Evolutionary conservation across 1,139 yeast species (phyloP).

Genomic region (Hemisphaericaspora xylanilytica): DNA sequence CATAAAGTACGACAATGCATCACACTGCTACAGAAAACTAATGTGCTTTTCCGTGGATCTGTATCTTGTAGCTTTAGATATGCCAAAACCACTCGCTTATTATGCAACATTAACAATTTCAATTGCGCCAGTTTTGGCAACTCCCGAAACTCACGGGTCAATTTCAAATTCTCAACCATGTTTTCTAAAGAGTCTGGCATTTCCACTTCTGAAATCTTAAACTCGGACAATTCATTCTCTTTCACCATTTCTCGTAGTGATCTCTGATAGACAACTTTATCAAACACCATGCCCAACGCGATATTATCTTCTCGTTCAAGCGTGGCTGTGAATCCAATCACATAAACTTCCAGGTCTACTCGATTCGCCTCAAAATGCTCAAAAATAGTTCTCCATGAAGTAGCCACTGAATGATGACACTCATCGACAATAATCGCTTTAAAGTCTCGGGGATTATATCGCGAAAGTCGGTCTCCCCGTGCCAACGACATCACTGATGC

Average conservation of each 20-base stretch:
- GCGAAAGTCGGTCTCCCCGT: conserved; percentile 46
- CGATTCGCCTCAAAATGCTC: conserved; percentile 54
- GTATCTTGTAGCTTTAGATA: conserved; percentile 47
- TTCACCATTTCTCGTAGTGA: conserved; percentile 65
- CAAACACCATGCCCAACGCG: conserved; percentile 60
- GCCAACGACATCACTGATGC: conserved; percentile 74
- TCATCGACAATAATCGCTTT: conserved; percentile 84
- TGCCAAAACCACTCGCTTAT: conserved; percentile 41
- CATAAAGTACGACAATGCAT: conserved; percentile 62
- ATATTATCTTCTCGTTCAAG: conserved; percentile 63
- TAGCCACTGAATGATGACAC: conserved; percentile 89
- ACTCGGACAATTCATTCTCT: conserved; percentile 69
- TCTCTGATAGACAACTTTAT: conserved; percentile 72
- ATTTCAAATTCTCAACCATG: too few relatives aligned
- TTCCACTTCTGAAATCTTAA: conserved; percentile 57
- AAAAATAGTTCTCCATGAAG: conserved; percentile 59
- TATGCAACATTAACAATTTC: conserved; percentile 37
- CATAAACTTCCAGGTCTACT: conserved; percentile 44
- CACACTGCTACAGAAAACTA: conserved; percentile 77
- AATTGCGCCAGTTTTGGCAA: conserved; percentile 36
- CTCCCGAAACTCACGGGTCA: too few relatives aligned
- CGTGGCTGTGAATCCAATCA: conserved; percentile 90
- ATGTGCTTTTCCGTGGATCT: conserved; percentile 53
- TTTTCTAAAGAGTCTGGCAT: not conserved
- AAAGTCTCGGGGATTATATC: conserved; percentile 56